Percentiles rank a stretch among this genome's conserved stretches.
Evolutionary conservation across 352 stramenopile genomes (phyloP).

Genomic region (Phytopythium boreale): DNA sequence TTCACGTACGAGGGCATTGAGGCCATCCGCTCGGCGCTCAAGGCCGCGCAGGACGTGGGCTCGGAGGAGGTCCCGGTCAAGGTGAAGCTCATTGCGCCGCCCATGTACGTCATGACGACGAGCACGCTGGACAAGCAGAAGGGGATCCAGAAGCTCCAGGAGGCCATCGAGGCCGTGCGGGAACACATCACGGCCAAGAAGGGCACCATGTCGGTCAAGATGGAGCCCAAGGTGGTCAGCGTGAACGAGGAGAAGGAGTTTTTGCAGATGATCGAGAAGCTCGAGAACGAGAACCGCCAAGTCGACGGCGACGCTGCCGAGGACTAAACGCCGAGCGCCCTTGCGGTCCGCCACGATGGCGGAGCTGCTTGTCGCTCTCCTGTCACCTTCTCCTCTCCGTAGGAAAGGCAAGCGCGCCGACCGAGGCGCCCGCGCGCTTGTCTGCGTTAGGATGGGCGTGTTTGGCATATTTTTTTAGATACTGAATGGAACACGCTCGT

Average conservation of each 20-base stretch:
- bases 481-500: constrained; percentile 16
- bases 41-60: constrained; percentile 81
- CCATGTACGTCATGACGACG: constrained; percentile 99
- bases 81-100: constrained; percentile 99
- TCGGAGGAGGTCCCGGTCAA: constrained; percentile 94
- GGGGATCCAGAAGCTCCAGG: constrained; percentile 95
- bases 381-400: not conserved
- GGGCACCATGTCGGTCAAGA: constrained; percentile 96
- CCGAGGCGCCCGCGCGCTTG: too few species aligned
- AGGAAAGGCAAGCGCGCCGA: not conserved
- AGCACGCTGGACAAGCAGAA: constrained; percentile 98
- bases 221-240: constrained; percentile 98
- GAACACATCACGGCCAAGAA: constrained; percentile 95
- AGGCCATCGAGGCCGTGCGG: constrained; percentile 94
- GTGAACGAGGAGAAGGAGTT: constrained; percentile 99
- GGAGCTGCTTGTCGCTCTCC: not conserved
- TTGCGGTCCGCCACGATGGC: too few species aligned
- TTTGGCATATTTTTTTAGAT: constrained; percentile 9
- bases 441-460: constrained; percentile 6
- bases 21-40: constrained; percentile 96
- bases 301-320: constrained; percentile 97
- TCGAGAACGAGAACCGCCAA: constrained; percentile 98
- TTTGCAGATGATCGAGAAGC: constrained; percentile 98
- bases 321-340: constrained; percentile 50
- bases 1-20: constrained; percentile 99